These are phyloP conservation scores for Trypanosoma lewisi DNA, from an alignment of 208 protist species.

Conservation along the genomic window DNA sequence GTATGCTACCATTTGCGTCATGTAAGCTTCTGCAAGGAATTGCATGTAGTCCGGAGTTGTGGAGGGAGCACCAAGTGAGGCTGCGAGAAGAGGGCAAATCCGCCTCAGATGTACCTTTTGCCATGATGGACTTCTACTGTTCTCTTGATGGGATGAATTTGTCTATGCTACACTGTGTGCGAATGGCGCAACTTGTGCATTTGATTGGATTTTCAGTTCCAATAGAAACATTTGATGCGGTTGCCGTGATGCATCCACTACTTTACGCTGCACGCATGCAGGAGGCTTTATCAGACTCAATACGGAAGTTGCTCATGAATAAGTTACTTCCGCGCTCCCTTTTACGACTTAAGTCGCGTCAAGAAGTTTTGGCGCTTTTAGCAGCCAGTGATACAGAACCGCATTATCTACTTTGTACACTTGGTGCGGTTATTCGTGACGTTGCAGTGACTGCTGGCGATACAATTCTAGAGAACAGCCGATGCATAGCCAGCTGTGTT, in stretches of 20 bases:
- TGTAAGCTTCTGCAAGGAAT: constrained; percentile 37
- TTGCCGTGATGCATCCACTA: constrained; percentile 35
- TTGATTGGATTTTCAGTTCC: constrained; percentile 40
- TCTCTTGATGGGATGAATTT: constrained; percentile 46
- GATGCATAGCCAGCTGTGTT: constrained; percentile 50
- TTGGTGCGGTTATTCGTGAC: constrained; percentile 59
- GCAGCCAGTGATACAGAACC: constrained; percentile 13
- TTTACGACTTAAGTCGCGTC: constrained; percentile 12
- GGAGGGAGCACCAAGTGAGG: constrained; percentile 40
- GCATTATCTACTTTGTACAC: constrained; percentile 48
- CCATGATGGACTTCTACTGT: constrained; percentile 66
- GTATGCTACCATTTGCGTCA: constrained; percentile 67
- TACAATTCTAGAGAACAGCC: constrained; percentile 39
- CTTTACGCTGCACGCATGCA: constrained; percentile 33
- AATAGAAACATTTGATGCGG: constrained; percentile 24
- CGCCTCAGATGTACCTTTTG: constrained; percentile 16
- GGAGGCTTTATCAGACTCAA: constrained; percentile 29
- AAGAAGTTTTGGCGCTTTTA: constrained; percentile 20
- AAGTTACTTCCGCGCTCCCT: constrained; percentile 46
- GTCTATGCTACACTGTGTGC: constrained; percentile 49
- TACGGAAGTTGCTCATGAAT: constrained; percentile 24
- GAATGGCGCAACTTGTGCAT: constrained; percentile 76
- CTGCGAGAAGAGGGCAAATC: background rate
- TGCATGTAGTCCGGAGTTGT: constrained; percentile 31
- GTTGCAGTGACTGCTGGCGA: constrained; percentile 18